Evolutionary conservation across 1,139 yeast genomes (phyloP).

Genomic region (Yamadazyma blattariae): DNA sequence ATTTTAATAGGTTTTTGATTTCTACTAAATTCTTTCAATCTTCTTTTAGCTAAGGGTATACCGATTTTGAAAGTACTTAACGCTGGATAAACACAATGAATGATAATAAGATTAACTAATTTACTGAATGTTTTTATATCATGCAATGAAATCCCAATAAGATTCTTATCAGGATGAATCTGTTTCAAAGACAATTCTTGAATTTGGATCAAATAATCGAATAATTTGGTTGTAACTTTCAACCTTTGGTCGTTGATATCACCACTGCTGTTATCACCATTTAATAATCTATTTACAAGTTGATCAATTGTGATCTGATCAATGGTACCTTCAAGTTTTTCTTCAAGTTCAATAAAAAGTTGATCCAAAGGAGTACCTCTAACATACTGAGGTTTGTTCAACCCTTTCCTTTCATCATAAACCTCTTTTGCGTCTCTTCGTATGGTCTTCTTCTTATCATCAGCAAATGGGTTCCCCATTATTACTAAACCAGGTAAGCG

Average conservation of each 20-base stretch:
- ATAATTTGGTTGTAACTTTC: constrained; percentile 25
- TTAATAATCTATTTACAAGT: constrained; percentile 1
- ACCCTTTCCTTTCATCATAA: constrained; percentile 28
- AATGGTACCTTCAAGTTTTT: constrained; percentile 22
- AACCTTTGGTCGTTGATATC: constrained; percentile 15
- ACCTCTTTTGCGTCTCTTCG: constrained; percentile 33
- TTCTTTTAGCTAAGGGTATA: constrained; percentile 62
- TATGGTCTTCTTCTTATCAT: constrained; percentile 27
- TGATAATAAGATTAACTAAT: constrained; percentile 58
- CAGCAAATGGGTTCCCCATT: constrained; percentile 29
- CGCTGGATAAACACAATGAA: constrained; percentile 71
- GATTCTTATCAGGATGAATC: constrained; percentile 24
- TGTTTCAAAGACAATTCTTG: constrained; percentile 32
- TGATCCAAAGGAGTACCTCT: constrained; percentile 36
- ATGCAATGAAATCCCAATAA: constrained; percentile 74
- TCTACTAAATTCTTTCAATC: constrained; percentile 43
- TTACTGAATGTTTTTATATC: constrained; percentile 76
- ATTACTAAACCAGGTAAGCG: not conserved
- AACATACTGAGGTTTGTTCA: constrained; percentile 30
- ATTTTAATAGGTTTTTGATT: constrained; percentile 23
- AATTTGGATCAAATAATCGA: constrained; percentile 32
- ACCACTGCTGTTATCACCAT: not conserved
- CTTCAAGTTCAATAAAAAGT: constrained; percentile 31
- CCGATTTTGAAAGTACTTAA: constrained; percentile 55
- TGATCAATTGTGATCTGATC: constrained; percentile 20